phyloP scores from a whole-genome alignment of 1,139 yeast species.

The Sugiyamaella neomexicana region DNA sequence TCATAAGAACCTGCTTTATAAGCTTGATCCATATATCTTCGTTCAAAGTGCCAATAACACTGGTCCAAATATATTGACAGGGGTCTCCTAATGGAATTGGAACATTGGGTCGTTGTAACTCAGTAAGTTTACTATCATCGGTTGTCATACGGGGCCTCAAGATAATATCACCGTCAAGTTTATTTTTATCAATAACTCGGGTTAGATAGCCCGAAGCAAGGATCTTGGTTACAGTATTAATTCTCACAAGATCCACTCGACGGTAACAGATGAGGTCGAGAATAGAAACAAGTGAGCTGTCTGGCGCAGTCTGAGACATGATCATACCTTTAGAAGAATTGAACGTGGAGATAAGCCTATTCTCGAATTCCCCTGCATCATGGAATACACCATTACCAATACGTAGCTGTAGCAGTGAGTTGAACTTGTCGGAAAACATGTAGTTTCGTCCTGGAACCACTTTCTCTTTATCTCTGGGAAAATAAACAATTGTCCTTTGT shows the following conservation, averaged over 20 bases:
- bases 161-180: constrained; percentile 60
- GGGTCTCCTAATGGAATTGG: constrained; percentile 54
- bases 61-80: constrained; percentile 73
- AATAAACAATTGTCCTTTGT: constrained; percentile 53
- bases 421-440: constrained; percentile 58
- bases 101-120: constrained; percentile 24
- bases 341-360: constrained; percentile 44
- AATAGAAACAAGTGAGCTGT: constrained; percentile 58
- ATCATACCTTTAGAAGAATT: constrained; percentile 53
- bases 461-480: constrained; percentile 49
- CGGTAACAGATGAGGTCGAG: constrained; percentile 48
- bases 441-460: constrained; percentile 50
- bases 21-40: constrained; percentile 59
- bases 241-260: constrained; percentile 48
- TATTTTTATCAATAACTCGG: constrained; percentile 58
- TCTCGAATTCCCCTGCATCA: constrained; percentile 49
- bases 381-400: constrained; percentile 48
- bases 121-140: neutral
- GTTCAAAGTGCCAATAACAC: constrained; percentile 61
- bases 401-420: constrained; percentile 45
- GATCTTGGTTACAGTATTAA: constrained; percentile 52
- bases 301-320: constrained; percentile 58
- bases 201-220: constrained; percentile 59
- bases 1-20: constrained; percentile 55
- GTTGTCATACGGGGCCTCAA: constrained; percentile 25